A percentile compares a stretch with the other conserved stretches of the same genome.
Evolutionary conservation across 352 stramenopile species (phyloP).

Genomic region (Pythium rhizo-oryzae): DNA sequence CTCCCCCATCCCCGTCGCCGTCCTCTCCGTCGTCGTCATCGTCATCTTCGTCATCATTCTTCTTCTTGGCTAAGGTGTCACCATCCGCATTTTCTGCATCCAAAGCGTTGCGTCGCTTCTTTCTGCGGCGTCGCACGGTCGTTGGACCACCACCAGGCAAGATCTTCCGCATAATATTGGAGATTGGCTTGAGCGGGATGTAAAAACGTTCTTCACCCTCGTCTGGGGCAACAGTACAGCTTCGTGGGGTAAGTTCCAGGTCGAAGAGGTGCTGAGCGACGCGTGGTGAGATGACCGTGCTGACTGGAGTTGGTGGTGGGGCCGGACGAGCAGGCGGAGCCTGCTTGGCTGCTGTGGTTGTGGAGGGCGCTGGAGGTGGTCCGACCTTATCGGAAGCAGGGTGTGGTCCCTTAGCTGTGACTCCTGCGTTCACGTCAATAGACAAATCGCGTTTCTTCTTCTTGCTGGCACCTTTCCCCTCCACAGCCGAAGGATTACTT

Average conservation of each 20-base stretch:
- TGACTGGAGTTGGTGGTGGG: neutral
- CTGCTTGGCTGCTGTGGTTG: neutral
- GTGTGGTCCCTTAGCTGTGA: neutral
- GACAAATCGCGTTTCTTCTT: constrained; percentile 28
- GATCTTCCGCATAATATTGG: constrained; percentile 72
- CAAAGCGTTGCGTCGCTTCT: neutral
- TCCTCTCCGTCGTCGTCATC: constrained; percentile 21
- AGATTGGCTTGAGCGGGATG: constrained; percentile 64
- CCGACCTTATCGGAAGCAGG: too few relatives aligned
- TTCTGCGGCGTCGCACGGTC: constrained; percentile 10
- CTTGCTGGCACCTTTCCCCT: neutral
- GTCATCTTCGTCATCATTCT: constrained; percentile 24
- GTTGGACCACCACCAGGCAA: constrained; percentile 31
- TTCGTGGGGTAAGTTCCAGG: constrained; percentile 57
- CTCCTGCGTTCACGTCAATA: constrained; percentile 16
- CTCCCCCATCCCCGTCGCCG: constrained; percentile 10
- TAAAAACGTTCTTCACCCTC: constrained; percentile 81
- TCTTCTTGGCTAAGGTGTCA: constrained; percentile 12
- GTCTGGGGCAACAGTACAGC: constrained; percentile 34
- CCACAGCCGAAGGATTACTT: neutral
- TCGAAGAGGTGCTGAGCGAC: constrained; percentile 73
- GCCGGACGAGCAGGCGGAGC: neutral
- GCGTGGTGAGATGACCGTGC: constrained; percentile 47
- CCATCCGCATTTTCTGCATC: constrained; percentile 12
- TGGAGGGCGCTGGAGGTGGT: neutral